Evolutionary conservation across 1,139 yeast genomes (phyloP).

Genomic region (Scheffersomyces quercinus): DNA sequence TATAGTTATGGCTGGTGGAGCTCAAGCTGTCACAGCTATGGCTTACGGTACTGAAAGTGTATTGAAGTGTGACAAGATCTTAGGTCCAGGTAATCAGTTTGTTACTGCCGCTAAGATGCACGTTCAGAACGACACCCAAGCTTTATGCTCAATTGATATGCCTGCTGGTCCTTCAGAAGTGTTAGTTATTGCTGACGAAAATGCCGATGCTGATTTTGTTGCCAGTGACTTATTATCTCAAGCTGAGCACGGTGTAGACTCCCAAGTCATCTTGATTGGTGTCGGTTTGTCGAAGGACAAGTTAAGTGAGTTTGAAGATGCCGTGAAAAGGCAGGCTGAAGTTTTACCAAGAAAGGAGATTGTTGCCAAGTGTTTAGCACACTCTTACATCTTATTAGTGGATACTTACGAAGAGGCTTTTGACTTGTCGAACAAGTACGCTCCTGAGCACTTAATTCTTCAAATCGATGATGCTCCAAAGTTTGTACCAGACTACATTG

Average conservation of each 20-base stretch:
- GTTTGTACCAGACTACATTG: constrained; percentile 69
- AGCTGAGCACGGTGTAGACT: constrained; percentile 98
- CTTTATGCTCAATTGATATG: constrained; percentile 95
- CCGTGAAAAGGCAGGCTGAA: constrained; percentile 80
- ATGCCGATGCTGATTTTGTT: constrained; percentile 91
- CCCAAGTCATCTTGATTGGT: constrained; percentile 92
- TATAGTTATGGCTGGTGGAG: constrained; percentile 97
- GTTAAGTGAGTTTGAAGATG: constrained; percentile 69
- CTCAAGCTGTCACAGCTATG: constrained; percentile 98
- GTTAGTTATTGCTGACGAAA: constrained; percentile 82
- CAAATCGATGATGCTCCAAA: constrained; percentile 78
- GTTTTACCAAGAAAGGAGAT: constrained; percentile 92
- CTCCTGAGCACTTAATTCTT: constrained; percentile 95
- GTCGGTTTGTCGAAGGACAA: constrained; percentile 64
- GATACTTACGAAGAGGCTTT: constrained; percentile 74
- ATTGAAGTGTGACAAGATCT: constrained; percentile 91
- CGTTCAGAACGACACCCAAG: constrained; percentile 93
- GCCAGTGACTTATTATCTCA: constrained; percentile 94
- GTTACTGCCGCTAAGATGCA: constrained; percentile 99
- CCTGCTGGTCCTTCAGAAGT: constrained; percentile 99
- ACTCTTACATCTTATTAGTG: constrained; percentile 79
- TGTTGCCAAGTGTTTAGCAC: constrained; percentile 87
- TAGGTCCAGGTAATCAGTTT: constrained; percentile 99
- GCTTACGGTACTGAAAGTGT: constrained; percentile 95
- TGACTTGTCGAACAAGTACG: constrained; percentile 81